phyloP scores from a whole-genome alignment of 208 protist genomes.

The Phytomonas sp. region DNA sequence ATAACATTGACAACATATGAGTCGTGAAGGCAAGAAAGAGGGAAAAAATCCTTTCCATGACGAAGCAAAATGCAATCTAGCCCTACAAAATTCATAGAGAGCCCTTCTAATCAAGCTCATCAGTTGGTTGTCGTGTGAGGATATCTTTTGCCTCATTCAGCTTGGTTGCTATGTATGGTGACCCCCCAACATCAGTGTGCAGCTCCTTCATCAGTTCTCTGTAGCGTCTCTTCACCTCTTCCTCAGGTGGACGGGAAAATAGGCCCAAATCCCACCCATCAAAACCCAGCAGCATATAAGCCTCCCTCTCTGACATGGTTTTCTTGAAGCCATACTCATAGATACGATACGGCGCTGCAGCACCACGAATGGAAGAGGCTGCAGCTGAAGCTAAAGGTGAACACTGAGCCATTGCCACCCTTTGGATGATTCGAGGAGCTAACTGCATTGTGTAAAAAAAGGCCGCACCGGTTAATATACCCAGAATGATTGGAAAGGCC shows the following conservation, averaged over 20 bases:
- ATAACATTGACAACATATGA: not conserved
- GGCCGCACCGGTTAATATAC: not conserved
- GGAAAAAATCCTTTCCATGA: not conserved
- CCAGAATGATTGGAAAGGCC: not conserved
- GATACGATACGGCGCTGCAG: slow-evolving; percentile 25
- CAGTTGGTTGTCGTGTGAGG: slow-evolving; percentile 14
- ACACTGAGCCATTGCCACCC: not conserved
- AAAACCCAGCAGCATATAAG: slow-evolving; percentile 59
- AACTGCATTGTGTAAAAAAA: not conserved
- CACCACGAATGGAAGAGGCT: slow-evolving; percentile 2
- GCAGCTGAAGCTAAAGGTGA: not conserved
- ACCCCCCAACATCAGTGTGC: slow-evolving; percentile 67
- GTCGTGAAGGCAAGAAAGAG: not conserved
- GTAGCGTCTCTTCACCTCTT: slow-evolving; percentile 68
- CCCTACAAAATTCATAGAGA: not conserved
- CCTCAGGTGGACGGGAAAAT: slow-evolving; percentile 21
- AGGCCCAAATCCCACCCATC: slow-evolving; percentile 20
- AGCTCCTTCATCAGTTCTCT: slow-evolving; percentile 59
- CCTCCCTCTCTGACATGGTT: slow-evolving; percentile 57
- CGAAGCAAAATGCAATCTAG: not conserved
- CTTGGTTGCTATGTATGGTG: slow-evolving; percentile 63
- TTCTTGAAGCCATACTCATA: slow-evolving; percentile 64
- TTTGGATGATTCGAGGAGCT: not conserved
- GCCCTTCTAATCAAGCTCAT: not conserved
- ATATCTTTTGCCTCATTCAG: slow-evolving; percentile 77